A percentile compares a stretch with the other conserved stretches of the same genome.
phyloP scores from a whole-genome alignment of 83 land plant genomes.

The Isoetes engelmannii region DNA sequence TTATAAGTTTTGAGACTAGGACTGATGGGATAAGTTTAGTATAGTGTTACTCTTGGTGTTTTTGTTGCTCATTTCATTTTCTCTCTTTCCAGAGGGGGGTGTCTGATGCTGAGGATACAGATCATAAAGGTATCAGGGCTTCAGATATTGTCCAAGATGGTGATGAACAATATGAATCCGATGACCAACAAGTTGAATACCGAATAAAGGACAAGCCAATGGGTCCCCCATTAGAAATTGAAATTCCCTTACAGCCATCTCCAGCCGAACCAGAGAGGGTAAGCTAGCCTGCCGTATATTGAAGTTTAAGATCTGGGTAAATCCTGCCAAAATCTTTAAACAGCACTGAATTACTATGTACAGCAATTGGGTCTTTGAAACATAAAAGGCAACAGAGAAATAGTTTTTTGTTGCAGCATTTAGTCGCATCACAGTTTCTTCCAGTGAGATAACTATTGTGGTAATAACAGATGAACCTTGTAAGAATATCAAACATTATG shows the following conservation, averaged over 20 bases:
- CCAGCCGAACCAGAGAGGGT: slow-evolving; percentile 76
- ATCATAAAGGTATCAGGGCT: slow-evolving; percentile 32
- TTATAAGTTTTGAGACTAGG: too few species aligned
- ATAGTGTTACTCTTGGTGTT: too few species aligned
- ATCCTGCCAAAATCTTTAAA: too few species aligned
- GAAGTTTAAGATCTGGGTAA: too few species aligned
- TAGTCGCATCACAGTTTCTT: neutral
- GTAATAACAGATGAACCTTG: slow-evolving; percentile 67
- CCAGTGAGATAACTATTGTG: neutral
- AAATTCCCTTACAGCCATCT: slow-evolving; percentile 64
- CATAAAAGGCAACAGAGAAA: too few species aligned
- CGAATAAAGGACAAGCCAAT: slow-evolving; percentile 72
- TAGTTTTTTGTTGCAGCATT: too few species aligned
- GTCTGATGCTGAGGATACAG: neutral
- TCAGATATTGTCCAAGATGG: slow-evolving; percentile 60
- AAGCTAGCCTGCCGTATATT: neutral
- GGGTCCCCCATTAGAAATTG: slow-evolving; percentile 75
- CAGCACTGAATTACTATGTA: too few species aligned
- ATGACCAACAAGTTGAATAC: slow-evolving; percentile 58
- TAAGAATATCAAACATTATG: slow-evolving; percentile 93
- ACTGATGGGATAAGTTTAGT: too few species aligned
- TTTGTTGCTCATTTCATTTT: too few species aligned
- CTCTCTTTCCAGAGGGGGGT: neutral
- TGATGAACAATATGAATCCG: slow-evolving; percentile 60
- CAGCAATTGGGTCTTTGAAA: too few species aligned